Evolutionary conservation across 257 asterid genomes (phyloP), one percentile per base, ranked within the genome.

Genomic region (Salvia rosmarinus): DNA sequence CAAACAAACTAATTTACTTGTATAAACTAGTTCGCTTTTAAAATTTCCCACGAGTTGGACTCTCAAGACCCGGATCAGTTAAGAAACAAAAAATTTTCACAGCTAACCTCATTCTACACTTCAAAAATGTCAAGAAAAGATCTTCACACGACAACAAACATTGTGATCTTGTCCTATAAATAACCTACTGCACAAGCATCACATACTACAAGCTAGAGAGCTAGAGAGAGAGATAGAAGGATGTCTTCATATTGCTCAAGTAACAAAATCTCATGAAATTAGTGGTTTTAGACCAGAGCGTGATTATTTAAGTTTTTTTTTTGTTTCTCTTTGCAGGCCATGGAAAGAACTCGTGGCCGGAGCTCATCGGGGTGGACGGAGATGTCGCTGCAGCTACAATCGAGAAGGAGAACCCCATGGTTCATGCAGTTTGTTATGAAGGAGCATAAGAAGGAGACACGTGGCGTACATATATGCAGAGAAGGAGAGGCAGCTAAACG

Each of bases 191-290:
- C 61, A 55, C 37, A 55, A 23, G 8, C 17, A 23, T 46, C 47
- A 42, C 47, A 42, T 2, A 42, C 16, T 42, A 42, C 47, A 11
- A 42, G 47, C 47, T 0, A 40, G 11, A 42, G 46, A 62, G 60
- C 30, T 25, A 30, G 60, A 32, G 19, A 32, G 21, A 23, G 4
- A 46, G 54, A 11, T 3, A 16, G 12, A 50, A 51, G 51, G 62
- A 67, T 67, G 63, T 19, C 51, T 2, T 35, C n/a, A 3, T 32
- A 9, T n/a, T 67, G 72, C 20, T 5, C 37, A 67, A 61, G 72
- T 67, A 50, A 67, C 47, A 10, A 42, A 42, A 42, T 42, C 47
- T 42, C 47, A 42, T 11, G 47, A 42, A 42, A 42, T 42, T 10
- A 10, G n/a, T 42, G 47, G 9, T 42, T 42, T 11, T 42, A 11